Evolutionary conservation across 208 protist species (phyloP).

Genomic region (Novymonas esmeraldas): DNA sequence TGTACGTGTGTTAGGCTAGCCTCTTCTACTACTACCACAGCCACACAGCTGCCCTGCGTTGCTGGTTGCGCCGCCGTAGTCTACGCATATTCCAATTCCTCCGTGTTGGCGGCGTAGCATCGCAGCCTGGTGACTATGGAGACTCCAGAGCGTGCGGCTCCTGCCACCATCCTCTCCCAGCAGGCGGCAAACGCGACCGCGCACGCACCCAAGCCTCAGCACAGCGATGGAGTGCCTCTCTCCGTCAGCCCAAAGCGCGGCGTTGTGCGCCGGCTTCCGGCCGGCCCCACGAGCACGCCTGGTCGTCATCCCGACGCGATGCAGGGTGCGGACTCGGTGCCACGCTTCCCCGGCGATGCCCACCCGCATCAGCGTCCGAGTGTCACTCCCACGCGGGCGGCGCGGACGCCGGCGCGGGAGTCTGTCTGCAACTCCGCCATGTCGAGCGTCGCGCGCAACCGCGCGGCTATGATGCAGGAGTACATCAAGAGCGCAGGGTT

Average conservation of each 20-base stretch:
- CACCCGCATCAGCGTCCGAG: background rate
- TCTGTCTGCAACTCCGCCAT: background rate
- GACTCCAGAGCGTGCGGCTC: background rate
- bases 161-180: constrained; percentile 12
- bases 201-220: background rate
- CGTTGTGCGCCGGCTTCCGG: background rate
- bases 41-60: background rate
- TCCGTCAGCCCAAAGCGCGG: background rate
- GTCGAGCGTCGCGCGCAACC: constrained; percentile 11
- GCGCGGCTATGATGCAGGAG: constrained; percentile 2
- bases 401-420: constrained; percentile 5
- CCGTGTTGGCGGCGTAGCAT: background rate
- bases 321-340: background rate
- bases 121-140: background rate
- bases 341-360: background rate
- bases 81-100: constrained; percentile 10
- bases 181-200: background rate
- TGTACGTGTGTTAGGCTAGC: too few species aligned
- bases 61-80: background rate
- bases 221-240: background rate
- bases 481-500: background rate
- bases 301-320: background rate
- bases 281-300: background rate
- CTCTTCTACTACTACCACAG: background rate
- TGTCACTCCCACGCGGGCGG: background rate